A percentile compares a stretch with the other conserved stretches of the same genome.
phyloP scores from a whole-genome alignment of 768 basidiomycete species.

The Cystobasidium ongulense region DNA sequence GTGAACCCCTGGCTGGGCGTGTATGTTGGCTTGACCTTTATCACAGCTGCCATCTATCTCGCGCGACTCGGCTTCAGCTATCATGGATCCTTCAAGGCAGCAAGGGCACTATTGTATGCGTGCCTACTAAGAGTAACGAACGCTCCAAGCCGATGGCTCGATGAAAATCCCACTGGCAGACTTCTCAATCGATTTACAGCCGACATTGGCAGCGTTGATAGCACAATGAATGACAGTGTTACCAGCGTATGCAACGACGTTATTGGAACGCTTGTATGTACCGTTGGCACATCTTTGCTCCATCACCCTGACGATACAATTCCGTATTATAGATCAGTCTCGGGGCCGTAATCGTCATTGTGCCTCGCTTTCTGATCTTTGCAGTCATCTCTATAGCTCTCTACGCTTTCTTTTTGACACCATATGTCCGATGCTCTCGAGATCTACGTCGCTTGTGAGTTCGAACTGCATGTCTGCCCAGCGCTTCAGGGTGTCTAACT shows the following conservation, averaged over 20 bases:
- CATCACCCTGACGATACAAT: not conserved
- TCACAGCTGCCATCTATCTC: not conserved
- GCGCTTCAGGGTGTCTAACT: not conserved
- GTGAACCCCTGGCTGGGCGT: conserved; percentile 29
- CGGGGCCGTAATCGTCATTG: conserved; percentile 14
- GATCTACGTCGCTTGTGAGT: conserved; percentile 51
- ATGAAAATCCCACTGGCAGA: conserved; percentile 30
- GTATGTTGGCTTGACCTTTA: conserved; percentile 6
- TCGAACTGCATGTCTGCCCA: not conserved
- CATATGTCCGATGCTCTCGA: conserved; percentile 58
- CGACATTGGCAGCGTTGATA: conserved; percentile 19
- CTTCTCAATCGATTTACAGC: conserved; percentile 29
- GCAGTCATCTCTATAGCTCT: conserved; percentile 62
- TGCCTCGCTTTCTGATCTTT: conserved; percentile 43
- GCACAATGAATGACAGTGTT: conserved; percentile 22
- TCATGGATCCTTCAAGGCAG: conserved; percentile 31
- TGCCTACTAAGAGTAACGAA: conserved; percentile 24
- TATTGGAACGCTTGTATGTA: conserved; percentile 15
- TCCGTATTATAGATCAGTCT: not conserved
- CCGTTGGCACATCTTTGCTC: not conserved
- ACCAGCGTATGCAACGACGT: conserved; percentile 6
- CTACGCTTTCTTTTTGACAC: conserved; percentile 60
- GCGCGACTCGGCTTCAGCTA: conserved; percentile 13
- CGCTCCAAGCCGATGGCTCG: conserved; percentile 20
- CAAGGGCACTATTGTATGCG: conserved; percentile 1